Conservation (phyloP, 192 early-diverging fungal genomes). For the Thoreauomyces humboldtii region DNA sequence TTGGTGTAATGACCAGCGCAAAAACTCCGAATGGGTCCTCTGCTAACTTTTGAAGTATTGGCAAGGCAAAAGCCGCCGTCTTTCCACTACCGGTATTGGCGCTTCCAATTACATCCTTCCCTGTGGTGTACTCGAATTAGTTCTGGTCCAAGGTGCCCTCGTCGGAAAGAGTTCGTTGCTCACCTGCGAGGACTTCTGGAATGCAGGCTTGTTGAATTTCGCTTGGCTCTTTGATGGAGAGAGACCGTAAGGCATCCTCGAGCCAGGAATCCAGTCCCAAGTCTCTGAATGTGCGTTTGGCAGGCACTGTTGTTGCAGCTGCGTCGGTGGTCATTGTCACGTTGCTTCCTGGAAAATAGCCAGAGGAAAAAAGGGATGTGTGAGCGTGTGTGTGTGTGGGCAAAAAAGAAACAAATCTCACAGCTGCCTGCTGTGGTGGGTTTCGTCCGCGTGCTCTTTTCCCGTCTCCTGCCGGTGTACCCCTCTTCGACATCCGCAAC, state of each 20-base stretch:
- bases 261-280: conserved; percentile 85
- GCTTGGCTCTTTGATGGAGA: conserved; percentile 83
- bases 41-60: conserved; percentile 90
- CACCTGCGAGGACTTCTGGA: conserved; percentile 61
- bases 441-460: too few species aligned
- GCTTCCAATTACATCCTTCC: conserved; percentile 73
- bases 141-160: not conserved
- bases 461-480: too few species aligned
- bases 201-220: conserved; percentile 94
- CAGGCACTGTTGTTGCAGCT: not conserved
- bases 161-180: too few species aligned
- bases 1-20: conserved; percentile 94
- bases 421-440: too few species aligned
- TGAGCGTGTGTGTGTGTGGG: too few species aligned
- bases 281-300: conserved; percentile 53
- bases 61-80: conserved; percentile 96
- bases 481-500: too few species aligned
- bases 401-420: too few species aligned
- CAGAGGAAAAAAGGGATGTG: too few species aligned
- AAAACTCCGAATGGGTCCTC: conserved; percentile 97
- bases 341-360: too few species aligned
- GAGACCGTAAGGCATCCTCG: conserved; percentile 65
- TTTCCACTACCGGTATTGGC: conserved; percentile 98
- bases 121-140: not conserved
- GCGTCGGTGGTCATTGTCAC: too few species aligned